Evolutionary conservation across 1,139 yeast genomes (phyloP), one percentile per base, ranked within the genome.

Genomic region (Kazachstania sp.): DNA sequence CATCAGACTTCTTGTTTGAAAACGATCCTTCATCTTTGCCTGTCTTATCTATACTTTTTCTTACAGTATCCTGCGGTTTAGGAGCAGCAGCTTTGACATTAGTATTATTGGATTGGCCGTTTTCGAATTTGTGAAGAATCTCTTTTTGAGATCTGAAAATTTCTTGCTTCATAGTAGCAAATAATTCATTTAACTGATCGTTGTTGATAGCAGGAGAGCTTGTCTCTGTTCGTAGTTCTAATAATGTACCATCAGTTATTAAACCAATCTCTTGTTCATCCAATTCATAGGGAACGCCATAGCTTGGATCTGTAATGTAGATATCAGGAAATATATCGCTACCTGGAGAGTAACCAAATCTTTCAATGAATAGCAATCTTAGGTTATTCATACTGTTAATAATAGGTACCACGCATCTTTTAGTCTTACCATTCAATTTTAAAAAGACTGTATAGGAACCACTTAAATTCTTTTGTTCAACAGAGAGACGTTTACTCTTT

Each of bases 261-360:
- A 85, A 92, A 0, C 64, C 68, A 26, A 87, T 63, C 32, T 74
- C 66, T 32, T 71, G 72, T 45, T 88, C 94, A 52, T 90, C 97
- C 23, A 92, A 68, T 63, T 90, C 97, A 59, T 86, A 90, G 1
- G 83, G 72, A 1, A 87, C 73, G 0, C 77, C 77, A 28, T 75
- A 71, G 2, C 67, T 64, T 0, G 78, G 75, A 53, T 86, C 95
- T 54, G 75, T 80, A 7, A 88, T 72, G 58, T 86, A 85, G 32
- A 92, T 78, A n/a, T 80, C 85, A 0, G 98, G 97, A 56, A 87
- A 87, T 2, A 75, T 64, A 2, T 79, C 72, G 2, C 78, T 69
- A 0, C 86, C 83, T 0, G 95, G 94, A 0, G 92, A 76, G 59
- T 83, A 86, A 1, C 94, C 87, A 68, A 88, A 90, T 58, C 81